Evolutionary conservation across 768 basidiomycete genomes (phyloP), one percentile per base, ranked within the genome.

Genomic region (Brasilioporus rufonigricans): DNA sequence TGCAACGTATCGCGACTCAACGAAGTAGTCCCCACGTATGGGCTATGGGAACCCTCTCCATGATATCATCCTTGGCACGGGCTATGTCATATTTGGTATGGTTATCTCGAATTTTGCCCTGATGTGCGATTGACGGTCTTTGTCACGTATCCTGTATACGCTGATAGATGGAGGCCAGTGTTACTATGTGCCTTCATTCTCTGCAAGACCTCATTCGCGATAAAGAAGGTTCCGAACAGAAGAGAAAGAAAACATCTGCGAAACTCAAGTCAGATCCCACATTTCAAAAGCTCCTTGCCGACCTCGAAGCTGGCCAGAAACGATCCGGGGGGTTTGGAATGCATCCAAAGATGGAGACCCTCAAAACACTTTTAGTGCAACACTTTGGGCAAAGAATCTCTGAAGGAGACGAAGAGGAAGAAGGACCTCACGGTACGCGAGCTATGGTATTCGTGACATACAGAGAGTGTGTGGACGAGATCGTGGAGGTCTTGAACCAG

Each of bases 391-490:
- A 60, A 49, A 53, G 55, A 46, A 60, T 67, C 32, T 81, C 79
- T 4, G 74, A 81, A 53, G 77, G 79, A 8, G 71, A 72, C 19
- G 77, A 68, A 13, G 65, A 47, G 11, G 48, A 51, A 16, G 47
- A 1, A 5, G 72, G 62, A 23, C 64, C 60, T 14, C 67, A 61
- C 26, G 68, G 63, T 44, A 92, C 92, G 2, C 80, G 86, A 57
- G 91, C 87, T 19, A 99, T 98, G 89, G 91, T 99, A 18, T 99
- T 98, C 67, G 88, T 89, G 49, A 87, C 89, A n/a, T 95, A 83
- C 69, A 78, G 97, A 53, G 85, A 90, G 50, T 91, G 87, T 33
- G 93, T 98, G 12, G 91, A 95, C 55, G 94, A 98, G 71, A 85
- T 98, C 39, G 90, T 95, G 21, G 82, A 85, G 39, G 78, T 84